Evolutionary conservation across 495 filamentous ascomycete genomes (phyloP).

Genomic region (Hapsidospora chrysogenum): DNA sequence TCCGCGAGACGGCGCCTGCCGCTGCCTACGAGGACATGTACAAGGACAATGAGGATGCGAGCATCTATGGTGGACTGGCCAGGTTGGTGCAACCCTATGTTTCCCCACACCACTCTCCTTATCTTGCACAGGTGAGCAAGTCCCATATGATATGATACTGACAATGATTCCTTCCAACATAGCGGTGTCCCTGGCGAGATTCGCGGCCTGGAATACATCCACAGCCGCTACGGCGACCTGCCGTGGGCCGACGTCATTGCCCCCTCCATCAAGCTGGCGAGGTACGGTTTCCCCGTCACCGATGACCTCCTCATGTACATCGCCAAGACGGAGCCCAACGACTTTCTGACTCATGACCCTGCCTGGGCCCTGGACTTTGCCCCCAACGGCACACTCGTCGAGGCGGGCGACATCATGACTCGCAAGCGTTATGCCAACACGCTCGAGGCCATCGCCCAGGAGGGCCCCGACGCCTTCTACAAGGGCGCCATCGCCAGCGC

Average conservation of each 20-base stretch:
- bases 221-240: constrained; percentile 51
- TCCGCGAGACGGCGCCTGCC: constrained; percentile 65
- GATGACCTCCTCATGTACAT: constrained; percentile 51
- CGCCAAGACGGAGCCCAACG: constrained; percentile 13
- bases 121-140: too few relatives aligned
- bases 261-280: constrained; percentile 51
- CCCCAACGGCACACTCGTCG: constrained; percentile 42
- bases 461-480: constrained; percentile 60
- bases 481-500: constrained; percentile 49
- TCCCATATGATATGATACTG: neutral
- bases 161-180: constrained; percentile 3
- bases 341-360: constrained; percentile 48
- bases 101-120: neutral
- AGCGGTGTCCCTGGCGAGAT: constrained; percentile 67
- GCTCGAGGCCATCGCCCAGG: constrained; percentile 46
- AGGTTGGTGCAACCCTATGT: constrained; percentile 20
- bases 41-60: constrained; percentile 28
- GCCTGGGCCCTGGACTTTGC: constrained; percentile 70
- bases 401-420: constrained; percentile 52
- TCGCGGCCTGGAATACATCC: constrained; percentile 53
- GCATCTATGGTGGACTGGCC: constrained; percentile 43
- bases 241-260: constrained; percentile 49
- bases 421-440: constrained; percentile 59
- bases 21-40: constrained; percentile 66
- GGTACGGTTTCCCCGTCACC: constrained; percentile 48